Evolutionary conservation across 805 yeast genomes (phyloP), one percentile per base, ranked within the genome.

Genomic region (Candida pini): DNA sequence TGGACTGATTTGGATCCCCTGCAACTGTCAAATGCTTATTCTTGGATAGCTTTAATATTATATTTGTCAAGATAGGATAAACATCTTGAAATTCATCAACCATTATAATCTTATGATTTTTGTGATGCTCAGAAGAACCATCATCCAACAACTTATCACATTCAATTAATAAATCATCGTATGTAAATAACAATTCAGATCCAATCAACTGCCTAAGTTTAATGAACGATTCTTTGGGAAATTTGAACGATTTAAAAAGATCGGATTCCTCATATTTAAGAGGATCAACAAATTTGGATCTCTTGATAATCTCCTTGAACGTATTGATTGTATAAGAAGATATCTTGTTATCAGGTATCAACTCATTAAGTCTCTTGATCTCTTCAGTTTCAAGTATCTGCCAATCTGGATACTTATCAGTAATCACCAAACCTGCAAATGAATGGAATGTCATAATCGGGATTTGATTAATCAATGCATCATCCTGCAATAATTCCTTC

Each of bases 31-130:
- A 47, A 51, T 82, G 88, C 34, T 72, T 67, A 2, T 47, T 45
- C 6, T 38, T 39, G 0, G 66, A 43, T 3, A 73, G 56, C 1
- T 63, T 50, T 4, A 54, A 49, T 4, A 79, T 56, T 2, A 81
- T 51, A 14, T 64, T 63, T 18, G 73, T 47, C 15, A 81, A 56
- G 8, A 63, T 64, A 0, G 71, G 69, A 41, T 77, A 73, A 51
- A 81, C 64, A 54, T 83, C 90, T 51, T 83, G 90, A 48, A 77
- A 78, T 51, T 83, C 90, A 57, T 83, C 90, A 9, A 82, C 76
- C 1, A 83, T 54, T 0, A 79, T 64, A 2, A 66, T 60, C 33
- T 65, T 64, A 42, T 56, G 59, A 4, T 49, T 40, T 2, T 39
- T 25, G 6, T 47, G 23, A 13, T 49, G 42, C 9, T 39, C 45